Conservation (phyloP, 2,329 filamentous ascomycete species). For the Diaporthe eres region DNA sequence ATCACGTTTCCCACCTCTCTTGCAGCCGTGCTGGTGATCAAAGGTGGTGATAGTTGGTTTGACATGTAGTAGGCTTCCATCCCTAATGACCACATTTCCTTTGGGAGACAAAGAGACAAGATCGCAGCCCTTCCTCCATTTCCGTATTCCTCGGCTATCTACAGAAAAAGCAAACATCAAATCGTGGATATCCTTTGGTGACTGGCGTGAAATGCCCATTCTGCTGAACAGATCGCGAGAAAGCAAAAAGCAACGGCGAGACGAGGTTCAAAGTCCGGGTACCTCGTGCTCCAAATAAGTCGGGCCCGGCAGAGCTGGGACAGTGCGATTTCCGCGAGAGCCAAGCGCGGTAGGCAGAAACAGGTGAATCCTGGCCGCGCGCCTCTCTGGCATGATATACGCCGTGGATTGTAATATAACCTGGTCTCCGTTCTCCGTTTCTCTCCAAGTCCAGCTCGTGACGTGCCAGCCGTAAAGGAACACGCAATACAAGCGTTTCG, state of each 20-base stretch:
- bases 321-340: slow-evolving; percentile 1
- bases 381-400: not conserved
- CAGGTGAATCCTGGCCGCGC: slow-evolving; percentile 14
- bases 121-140: slow-evolving; percentile 37
- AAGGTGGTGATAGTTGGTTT: not conserved
- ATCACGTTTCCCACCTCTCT: slow-evolving; percentile 7
- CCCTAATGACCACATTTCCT: slow-evolving; percentile 19
- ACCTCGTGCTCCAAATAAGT: slow-evolving; percentile 43
- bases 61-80: slow-evolving; percentile 31
- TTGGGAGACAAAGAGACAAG: slow-evolving; percentile 15
- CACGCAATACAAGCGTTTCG: slow-evolving; percentile 14
- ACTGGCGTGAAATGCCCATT: slow-evolving; percentile 42
- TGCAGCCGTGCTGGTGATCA: not conserved
- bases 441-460: slow-evolving; percentile 25
- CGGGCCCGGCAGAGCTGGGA: slow-evolving; percentile 33
- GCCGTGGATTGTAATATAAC: slow-evolving; percentile 18
- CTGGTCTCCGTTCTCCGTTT: slow-evolving; percentile 15
- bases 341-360: not conserved
- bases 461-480: slow-evolving; percentile 8
- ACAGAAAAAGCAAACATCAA: slow-evolving; percentile 46
- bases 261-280: slow-evolving; percentile 48
- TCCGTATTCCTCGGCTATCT: slow-evolving; percentile 44
- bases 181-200: slow-evolving; percentile 48
- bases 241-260: slow-evolving; percentile 45
- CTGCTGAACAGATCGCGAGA: slow-evolving; percentile 38